These are phyloP conservation scores for Ilyonectria mors-panacis DNA, from an alignment of 2,329 filamentous ascomycete genomes.

Conservation along the genomic window DNA sequence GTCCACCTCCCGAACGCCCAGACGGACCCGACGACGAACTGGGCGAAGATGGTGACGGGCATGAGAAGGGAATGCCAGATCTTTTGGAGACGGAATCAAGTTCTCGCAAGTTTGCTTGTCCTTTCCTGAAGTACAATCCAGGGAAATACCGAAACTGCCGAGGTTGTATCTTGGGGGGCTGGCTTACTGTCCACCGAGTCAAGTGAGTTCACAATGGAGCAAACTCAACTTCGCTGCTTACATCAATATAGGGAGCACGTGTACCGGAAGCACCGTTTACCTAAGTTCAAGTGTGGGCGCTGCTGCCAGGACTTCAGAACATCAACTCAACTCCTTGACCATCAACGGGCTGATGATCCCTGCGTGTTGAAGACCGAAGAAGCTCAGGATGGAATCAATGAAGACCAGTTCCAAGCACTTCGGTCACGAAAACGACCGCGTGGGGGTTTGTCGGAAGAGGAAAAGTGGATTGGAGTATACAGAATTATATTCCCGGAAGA, in stretches of 20 bases:
- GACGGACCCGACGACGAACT: too few relatives aligned
- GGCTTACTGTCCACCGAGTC: background rate
- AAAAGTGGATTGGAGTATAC: slow-evolving; percentile 35
- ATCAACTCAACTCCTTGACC: background rate
- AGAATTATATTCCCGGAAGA: slow-evolving; percentile 35
- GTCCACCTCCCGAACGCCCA: too few relatives aligned
- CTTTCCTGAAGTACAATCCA: background rate
- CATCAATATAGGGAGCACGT: background rate
- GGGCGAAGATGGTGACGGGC: background rate
- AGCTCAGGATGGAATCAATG: slow-evolving; percentile 27
- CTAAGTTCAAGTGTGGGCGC: background rate
- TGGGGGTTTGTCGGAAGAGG: slow-evolving; percentile 15
- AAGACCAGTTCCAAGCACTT: slow-evolving; percentile 16
- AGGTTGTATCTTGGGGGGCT: background rate
- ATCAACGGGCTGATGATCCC: background rate
- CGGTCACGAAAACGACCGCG: slow-evolving; percentile 18
- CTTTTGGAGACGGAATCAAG: background rate
- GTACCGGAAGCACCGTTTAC: background rate
- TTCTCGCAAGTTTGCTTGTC: background rate
- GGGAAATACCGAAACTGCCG: background rate
- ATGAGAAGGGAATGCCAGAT: background rate
- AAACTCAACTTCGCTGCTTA: background rate
- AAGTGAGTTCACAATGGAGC: background rate
- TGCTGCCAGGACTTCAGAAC: background rate
- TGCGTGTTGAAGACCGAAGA: background rate